These are phyloP conservation scores for Acorus calamus DNA, from an alignment of 106 monocot species.

Conservation along the genomic window DNA sequence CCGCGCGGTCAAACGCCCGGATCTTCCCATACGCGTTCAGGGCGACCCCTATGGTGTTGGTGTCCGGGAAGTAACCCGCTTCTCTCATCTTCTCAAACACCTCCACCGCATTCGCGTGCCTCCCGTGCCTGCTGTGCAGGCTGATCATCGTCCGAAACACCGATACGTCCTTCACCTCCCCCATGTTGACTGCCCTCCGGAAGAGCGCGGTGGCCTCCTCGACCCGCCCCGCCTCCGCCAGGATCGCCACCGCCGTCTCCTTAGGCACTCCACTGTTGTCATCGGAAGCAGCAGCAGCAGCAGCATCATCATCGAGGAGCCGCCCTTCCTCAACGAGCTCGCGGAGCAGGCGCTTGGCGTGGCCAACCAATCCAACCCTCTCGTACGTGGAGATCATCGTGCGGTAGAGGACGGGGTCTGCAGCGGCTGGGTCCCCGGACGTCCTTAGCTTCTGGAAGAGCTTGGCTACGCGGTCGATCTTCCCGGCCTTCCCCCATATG, in stretches of 20 bases:
- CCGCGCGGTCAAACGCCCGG: conserved; percentile 57
- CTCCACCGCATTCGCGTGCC: conserved; percentile 62
- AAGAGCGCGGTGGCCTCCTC: conserved; percentile 85
- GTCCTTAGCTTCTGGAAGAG: conserved; percentile 77
- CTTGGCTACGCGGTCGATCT: conserved; percentile 63
- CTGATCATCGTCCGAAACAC: conserved; percentile 66
- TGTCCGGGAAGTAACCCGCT: conserved; percentile 59
- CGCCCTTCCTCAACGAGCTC: conserved; percentile 37
- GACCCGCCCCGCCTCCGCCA: conserved; percentile 57
- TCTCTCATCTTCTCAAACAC: conserved; percentile 78
- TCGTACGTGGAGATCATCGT: conserved; percentile 86
- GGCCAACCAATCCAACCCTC: conserved; percentile 60
- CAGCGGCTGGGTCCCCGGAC: conserved; percentile 25
- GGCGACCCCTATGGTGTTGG: conserved; percentile 51
- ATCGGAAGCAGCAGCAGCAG: not conserved
- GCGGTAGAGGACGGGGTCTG: conserved; percentile 78
- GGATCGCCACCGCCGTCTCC: conserved; percentile 44
- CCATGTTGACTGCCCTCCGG: conserved; percentile 28
- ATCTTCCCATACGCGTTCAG: conserved; percentile 88
- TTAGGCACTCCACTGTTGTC: conserved; percentile 18
- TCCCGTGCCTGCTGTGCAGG: conserved; percentile 50
- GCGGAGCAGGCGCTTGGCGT: conserved; percentile 70
- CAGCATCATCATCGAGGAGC: no score
- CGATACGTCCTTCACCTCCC: conserved; percentile 54
- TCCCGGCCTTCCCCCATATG: conserved; percentile 83